These are phyloP conservation scores for Metschnikowia chrysomelidarum DNA, from an alignment of 805 yeast genomes.

Conservation along the genomic window DNA sequence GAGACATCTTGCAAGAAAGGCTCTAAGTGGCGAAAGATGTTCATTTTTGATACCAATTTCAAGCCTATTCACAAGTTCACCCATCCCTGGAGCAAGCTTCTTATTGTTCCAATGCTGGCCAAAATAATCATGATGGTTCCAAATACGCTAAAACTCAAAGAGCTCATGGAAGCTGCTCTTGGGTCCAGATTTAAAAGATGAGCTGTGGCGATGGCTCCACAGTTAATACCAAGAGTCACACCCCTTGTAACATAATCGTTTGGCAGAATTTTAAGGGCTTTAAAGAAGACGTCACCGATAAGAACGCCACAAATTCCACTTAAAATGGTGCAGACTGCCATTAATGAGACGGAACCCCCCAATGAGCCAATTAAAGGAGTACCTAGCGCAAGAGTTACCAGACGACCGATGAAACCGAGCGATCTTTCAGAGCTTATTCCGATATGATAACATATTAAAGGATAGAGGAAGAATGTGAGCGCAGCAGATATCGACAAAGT, in stretches of 20 bases:
- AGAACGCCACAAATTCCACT: conserved; percentile 77
- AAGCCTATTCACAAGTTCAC: conserved; percentile 38
- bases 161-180: conserved; percentile 77
- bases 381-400: conserved; percentile 77
- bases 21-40: no score
- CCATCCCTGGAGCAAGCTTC: conserved; percentile 41
- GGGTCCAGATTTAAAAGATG: conserved; percentile 68
- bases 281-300: conserved; percentile 52
- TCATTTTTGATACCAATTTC: not conserved
- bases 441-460: conserved; percentile 61
- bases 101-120: conserved; percentile 50
- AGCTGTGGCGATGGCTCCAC: conserved; percentile 84
- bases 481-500: conserved; percentile 57
- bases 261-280: conserved; percentile 50
- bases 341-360: conserved; percentile 66
- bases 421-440: conserved; percentile 62
- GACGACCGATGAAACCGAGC: conserved; percentile 75
- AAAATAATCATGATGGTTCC: conserved; percentile 73
- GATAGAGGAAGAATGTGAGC: conserved; percentile 65
- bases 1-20: no score
- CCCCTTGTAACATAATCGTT: conserved; percentile 76
- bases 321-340: conserved; percentile 76
- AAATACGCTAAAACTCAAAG: conserved; percentile 65
- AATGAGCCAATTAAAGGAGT: conserved; percentile 68
- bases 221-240: conserved; percentile 70